These are phyloP conservation scores for Diophrys appendiculata DNA, from an alignment of 73 alveolate species.

Conservation along the genomic window DNA sequence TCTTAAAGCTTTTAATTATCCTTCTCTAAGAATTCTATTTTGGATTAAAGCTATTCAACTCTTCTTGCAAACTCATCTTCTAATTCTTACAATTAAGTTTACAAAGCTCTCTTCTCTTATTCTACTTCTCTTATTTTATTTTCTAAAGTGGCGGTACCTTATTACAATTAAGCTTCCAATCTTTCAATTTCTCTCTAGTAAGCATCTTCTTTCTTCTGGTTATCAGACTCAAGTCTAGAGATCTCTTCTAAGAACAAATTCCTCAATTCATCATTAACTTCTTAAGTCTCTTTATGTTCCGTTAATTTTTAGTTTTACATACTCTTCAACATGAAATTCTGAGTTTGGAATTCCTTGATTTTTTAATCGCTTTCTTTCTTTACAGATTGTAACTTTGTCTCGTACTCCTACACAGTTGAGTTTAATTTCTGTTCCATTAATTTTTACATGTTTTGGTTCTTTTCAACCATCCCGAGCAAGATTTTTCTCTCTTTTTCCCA, in stretches of 20 bases:
- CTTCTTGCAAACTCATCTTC: too few species aligned
- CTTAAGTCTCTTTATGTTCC: conserved; percentile 8
- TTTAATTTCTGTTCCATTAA: conserved; percentile 9
- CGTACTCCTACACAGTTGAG: conserved; percentile 1
- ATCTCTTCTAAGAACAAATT: conserved; percentile 25
- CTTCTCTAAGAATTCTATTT: too few species aligned
- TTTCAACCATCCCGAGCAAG: conserved; percentile 4
- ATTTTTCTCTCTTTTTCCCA: background rate
- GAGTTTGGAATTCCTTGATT: conserved; percentile 7
- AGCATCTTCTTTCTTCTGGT: conserved; percentile 4
- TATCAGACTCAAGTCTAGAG: conserved; percentile 14
- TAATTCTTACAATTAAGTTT: too few species aligned
- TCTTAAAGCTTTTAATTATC: too few species aligned
- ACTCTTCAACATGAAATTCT: conserved; percentile 17
- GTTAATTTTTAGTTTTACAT: conserved; percentile 18
- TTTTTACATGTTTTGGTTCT: conserved; percentile 13
- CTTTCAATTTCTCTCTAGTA: conserved; percentile 6
- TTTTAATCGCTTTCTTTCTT: background rate
- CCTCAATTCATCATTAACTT: conserved; percentile 24
- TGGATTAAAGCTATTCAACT: too few species aligned
- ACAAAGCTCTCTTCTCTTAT: too few species aligned
- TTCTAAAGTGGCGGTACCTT: too few species aligned
- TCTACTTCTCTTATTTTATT: too few species aligned
- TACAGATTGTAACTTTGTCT: background rate
- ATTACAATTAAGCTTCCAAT: too few species aligned